These are phyloP conservation scores for Quercus wislizeni DNA, from an alignment of 306 rosid genomes.

Conservation along the genomic window DNA sequence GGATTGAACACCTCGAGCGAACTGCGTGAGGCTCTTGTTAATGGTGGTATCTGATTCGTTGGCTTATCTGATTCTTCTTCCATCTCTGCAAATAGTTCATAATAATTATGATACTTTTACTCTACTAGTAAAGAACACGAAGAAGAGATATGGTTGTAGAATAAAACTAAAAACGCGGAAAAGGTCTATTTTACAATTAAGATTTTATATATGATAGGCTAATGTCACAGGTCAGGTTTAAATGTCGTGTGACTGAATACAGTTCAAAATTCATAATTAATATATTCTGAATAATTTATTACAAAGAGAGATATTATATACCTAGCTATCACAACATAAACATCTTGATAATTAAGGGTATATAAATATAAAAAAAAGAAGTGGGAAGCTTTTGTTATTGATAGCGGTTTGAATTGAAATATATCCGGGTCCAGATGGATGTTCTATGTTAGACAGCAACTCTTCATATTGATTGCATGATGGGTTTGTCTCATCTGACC, in stretches of 20 bases:
- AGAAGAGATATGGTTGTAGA: no score
- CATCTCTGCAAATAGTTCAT: constrained; percentile 39
- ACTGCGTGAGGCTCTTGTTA: constrained; percentile 72
- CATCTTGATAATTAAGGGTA: no score
- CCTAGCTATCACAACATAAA: not conserved
- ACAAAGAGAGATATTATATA: not conserved
- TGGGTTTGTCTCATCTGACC: no score
- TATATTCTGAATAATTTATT: no score
- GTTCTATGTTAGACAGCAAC: not conserved
- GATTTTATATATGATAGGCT: no score
- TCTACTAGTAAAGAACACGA: no score
- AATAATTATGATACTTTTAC: not conserved
- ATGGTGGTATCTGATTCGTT: constrained; percentile 35
- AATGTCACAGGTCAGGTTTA: no score
- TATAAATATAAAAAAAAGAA: not conserved
- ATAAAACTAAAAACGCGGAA: no score
- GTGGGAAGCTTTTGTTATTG: not conserved
- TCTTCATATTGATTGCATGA: not conserved
- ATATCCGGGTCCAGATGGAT: not conserved
- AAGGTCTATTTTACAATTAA: no score
- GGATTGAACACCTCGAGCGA: constrained; percentile 95
- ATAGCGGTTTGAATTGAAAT: not conserved
- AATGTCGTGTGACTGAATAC: no score
- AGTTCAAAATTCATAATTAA: no score
- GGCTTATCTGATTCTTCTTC: constrained; percentile 36